These are phyloP conservation scores for Dothideomycetidae sp. DNA, from an alignment of 2,329 filamentous ascomycete species.

Conservation along the genomic window DNA sequence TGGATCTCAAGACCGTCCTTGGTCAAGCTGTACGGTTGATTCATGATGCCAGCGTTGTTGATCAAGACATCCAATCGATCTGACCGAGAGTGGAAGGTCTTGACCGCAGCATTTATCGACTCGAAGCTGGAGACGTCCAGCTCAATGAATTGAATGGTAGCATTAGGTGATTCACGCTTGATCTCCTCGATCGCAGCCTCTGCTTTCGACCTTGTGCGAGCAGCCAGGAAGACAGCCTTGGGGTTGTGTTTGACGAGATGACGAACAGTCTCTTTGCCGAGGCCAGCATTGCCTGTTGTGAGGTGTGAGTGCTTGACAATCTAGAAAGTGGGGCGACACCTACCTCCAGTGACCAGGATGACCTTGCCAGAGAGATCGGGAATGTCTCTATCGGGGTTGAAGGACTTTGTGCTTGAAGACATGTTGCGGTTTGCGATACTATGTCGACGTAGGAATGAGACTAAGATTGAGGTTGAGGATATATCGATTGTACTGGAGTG, in stretches of 20 bases:
- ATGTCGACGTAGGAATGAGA: too few relatives aligned
- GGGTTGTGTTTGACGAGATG: constrained; percentile 32
- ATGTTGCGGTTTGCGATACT: too few relatives aligned
- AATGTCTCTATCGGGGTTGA: constrained; percentile 25
- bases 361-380: constrained; percentile 29
- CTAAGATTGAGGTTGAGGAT: too few relatives aligned
- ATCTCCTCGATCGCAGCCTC: constrained; percentile 28
- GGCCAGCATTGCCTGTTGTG: constrained; percentile 29
- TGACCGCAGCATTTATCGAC: constrained; percentile 27
- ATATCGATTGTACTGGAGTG: too few relatives aligned
- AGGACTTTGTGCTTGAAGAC: constrained; percentile 13
- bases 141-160: constrained; percentile 25
- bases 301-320: not conserved
- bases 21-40: constrained; percentile 22
- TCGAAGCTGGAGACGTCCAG: constrained; percentile 31
- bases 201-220: constrained; percentile 30
- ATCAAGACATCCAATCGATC: constrained; percentile 33
- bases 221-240: constrained; percentile 32
- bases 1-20: constrained; percentile 37
- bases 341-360: constrained; percentile 31
- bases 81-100: constrained; percentile 23
- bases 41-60: constrained; percentile 34
- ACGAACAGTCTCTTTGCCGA: constrained; percentile 33
- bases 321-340: constrained; percentile 7
- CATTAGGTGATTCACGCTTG: constrained; percentile 21